phyloP scores from a whole-genome alignment of 1,284 basidiomycete genomes.

The Microbotryomycetes sp. region DNA sequence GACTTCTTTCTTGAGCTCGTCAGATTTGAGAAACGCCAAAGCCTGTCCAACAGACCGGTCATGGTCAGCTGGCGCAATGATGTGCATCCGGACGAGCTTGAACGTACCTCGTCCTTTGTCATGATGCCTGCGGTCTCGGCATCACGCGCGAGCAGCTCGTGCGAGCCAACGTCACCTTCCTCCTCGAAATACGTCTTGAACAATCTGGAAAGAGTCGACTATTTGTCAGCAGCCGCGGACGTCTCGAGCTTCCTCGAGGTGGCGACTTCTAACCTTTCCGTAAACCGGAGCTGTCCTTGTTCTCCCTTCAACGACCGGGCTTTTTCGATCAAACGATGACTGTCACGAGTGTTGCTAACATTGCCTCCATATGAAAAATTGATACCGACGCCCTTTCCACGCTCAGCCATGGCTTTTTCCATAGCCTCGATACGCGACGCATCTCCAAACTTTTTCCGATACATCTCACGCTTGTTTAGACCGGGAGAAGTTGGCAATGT shows the following conservation, averaged over 20 bases:
- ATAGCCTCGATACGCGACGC: slow-evolving; percentile 52
- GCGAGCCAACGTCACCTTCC: slow-evolving; percentile 47
- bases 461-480: slow-evolving; percentile 49
- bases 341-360: slow-evolving; percentile 57
- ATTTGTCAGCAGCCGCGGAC: not conserved
- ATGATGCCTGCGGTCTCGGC: slow-evolving; percentile 57
- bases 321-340: slow-evolving; percentile 65
- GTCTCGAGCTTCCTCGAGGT: not conserved
- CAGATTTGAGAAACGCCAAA: slow-evolving; percentile 55
- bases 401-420: slow-evolving; percentile 43
- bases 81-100: not conserved
- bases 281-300: slow-evolving; percentile 52
- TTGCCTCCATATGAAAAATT: slow-evolving; percentile 55
- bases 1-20: slow-evolving; percentile 61
- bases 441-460: slow-evolving; percentile 51
- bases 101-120: slow-evolving; percentile 54
- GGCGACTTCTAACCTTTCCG: slow-evolving; percentile 39
- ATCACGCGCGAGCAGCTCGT: slow-evolving; percentile 53
- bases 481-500: slow-evolving; percentile 47
- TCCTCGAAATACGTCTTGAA: slow-evolving; percentile 63
- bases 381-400: slow-evolving; percentile 56
- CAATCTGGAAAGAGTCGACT: slow-evolving; percentile 38
- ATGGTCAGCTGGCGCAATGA: not conserved
- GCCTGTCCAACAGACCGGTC: slow-evolving; percentile 36
- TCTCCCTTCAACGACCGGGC: slow-evolving; percentile 62